Base-by-base conservation (phyloP, 202 grass and related monocot species). In the Bolboschoenoplectus hybrid region DNA sequence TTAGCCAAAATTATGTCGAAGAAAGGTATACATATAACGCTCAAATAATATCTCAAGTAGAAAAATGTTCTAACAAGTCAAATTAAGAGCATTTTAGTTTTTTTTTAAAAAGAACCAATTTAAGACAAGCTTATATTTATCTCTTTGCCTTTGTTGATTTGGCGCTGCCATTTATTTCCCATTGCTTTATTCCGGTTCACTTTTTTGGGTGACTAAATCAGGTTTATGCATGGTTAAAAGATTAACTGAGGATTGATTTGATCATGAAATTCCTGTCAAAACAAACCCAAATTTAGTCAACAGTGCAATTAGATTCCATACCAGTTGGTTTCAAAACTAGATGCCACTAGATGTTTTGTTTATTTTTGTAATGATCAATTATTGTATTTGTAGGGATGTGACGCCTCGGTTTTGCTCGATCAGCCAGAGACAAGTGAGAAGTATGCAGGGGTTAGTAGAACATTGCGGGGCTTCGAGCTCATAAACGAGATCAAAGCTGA, bases 331-430 rank as follows among this genome's bases (percentile, higher is more conserved):
- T 14, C 12, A 10, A 14, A 67, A 67, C 6, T 12, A 40, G 11
- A 6, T 69, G 4, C 35, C 5, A 17, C 66, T 41, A 41, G 1
- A 17, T 17, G 11, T 73, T 16, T 26, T 39, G 8, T 11, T 39
- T 78, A 40, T 57, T 7, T 0, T 40, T 10, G 16, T 80, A 80
- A 41, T 56, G 50, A 80, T 26, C 26, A 26, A 60, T 61, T 43
- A 61, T 20, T 43, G 55, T 43, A 19, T 80, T 61, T 61, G 35
- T 81, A 98, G 97, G 97, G 97, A 63, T 87, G 74, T 4, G 97
- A 99, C 20, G 97, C 45, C 78, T 99, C 93, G 0, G 71, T 99
- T 58, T 85, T 97, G 80, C 57, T 99, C 4, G 88, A 94, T 86
- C 67, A 85, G 34, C 74, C 84, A 0, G 81, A 65, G 17, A 71